Percentiles rank a stretch among this genome's conserved stretches.
These are phyloP conservation scores for Plantago elongata DNA, from an alignment of 257 asterid species.

Conservation along the genomic window DNA sequence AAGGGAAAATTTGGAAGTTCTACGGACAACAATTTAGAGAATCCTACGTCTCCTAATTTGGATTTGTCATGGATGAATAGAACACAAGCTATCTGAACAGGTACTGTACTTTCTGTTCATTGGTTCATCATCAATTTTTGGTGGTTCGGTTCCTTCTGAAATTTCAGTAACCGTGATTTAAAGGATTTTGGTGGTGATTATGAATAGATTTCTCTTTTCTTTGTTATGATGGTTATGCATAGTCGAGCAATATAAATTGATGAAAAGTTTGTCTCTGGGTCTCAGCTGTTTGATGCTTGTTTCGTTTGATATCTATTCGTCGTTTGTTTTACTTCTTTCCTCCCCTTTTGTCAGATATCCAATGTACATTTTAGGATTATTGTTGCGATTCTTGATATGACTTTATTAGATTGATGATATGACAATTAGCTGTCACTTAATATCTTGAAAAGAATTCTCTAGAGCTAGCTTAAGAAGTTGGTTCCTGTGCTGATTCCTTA, in stretches of 20 bases:
- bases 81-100: constrained; percentile 25
- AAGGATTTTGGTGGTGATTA: constrained; percentile 16
- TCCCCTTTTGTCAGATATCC: no score
- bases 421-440: no score
- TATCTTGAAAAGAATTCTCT: no score
- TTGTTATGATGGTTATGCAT: background rate
- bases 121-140: constrained; percentile 13
- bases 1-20: constrained; percentile 53
- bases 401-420: no score
- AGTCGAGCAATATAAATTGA: constrained; percentile 18
- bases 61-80: constrained; percentile 35
- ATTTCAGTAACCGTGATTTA: constrained; percentile 1
- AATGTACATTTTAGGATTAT: no score
- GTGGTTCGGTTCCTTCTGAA: background rate
- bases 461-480: no score
- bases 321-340: background rate
- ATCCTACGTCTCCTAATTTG: constrained; percentile 26
- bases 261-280: constrained; percentile 7
- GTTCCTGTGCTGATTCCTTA: no score
- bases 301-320: background rate
- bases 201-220: no score
- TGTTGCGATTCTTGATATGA: no score
- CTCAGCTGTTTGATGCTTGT: background rate
- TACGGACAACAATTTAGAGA: constrained; percentile 27
- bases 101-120: constrained; percentile 19